Evolutionary conservation across 495 filamentous ascomycete species (phyloP), one percentile per base, ranked within the genome.

Genomic region (Penicillium mononematosum): DNA sequence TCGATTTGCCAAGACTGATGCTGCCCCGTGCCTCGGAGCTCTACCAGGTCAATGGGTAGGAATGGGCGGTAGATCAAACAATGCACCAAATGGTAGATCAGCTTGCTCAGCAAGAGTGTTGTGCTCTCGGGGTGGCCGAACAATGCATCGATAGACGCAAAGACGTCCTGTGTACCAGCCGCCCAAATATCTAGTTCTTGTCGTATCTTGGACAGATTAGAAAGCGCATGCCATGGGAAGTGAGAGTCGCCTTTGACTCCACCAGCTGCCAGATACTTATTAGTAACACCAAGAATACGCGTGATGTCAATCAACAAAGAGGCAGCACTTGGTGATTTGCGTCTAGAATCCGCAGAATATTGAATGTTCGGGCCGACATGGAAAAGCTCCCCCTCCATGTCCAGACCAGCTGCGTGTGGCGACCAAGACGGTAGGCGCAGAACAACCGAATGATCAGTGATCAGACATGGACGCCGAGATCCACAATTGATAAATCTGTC

Each of bases 1-100:
- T 91, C 89, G 50, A 92, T 92, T 69, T 93, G 90, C 90, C 90
- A 95, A 34, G 88, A 91, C 66, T 92, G 89, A 59, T 95, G 89
- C 63, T 93, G 90, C 0, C 89, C 88, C 0, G 83, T 85, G 19
- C 88, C 88, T 36, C 88, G 81, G 8, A 93, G 78, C 60, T 93
- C 89, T 20, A 86, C 81, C 9, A 93, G 77, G 71, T 92, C 88
- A 41, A 95, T 88, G 2, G 90, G 90, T 14, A 95, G 77, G 65
- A 93, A 95, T 0, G 89, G 89, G 12, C 90, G 83, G 66, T 92
- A 95, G 17, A 95, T 84, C 20, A 95, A 76, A 61, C 89, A 92
- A 66, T 92, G 89, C 38, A 92, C 85, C 22, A 92, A 76, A 64
- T 95, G 90, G 61, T 92, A 93, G 41, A 92, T 83, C 38, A 92